Percentiles rank a stretch among this genome's conserved stretches.
Conservation (phyloP, 192 early-diverging fungal genomes). For the Entomortierella chlamydospora region DNA sequence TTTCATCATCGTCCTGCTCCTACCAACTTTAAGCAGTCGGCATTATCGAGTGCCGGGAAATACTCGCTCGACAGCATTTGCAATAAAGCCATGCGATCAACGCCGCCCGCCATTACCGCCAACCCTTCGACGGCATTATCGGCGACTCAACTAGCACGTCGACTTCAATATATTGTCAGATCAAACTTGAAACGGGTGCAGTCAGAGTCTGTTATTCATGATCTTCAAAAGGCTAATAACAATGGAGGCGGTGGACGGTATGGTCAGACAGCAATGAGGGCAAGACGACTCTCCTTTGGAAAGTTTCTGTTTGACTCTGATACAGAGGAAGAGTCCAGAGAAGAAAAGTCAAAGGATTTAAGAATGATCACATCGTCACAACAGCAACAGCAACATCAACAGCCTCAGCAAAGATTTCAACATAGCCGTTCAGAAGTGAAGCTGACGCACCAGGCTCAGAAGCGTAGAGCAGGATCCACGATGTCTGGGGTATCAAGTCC, state of each 20-base stretch:
- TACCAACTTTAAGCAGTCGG: constrained; percentile 44
- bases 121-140: constrained; percentile 10
- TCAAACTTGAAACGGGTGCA: constrained; percentile 26
- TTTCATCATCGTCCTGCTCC: constrained; percentile 17
- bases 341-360: not conserved
- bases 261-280: constrained; percentile 39
- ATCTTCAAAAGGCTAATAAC: not conserved
- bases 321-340: constrained; percentile 18
- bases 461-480: constrained; percentile 24
- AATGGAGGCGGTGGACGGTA: not conserved
- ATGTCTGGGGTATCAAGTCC: not conserved
- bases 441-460: constrained; percentile 33
- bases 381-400: not conserved
- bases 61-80: constrained; percentile 10
- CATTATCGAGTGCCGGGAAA: constrained; percentile 22
- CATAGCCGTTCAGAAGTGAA: not conserved
- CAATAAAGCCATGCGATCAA: constrained; percentile 4
- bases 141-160: constrained; percentile 22
- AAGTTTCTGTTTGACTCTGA: constrained; percentile 44
- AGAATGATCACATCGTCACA: not conserved
- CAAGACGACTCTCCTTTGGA: constrained; percentile 43
- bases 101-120: not conserved
- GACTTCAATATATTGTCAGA: constrained; percentile 23
- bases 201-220: constrained; percentile 14
- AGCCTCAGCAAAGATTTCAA: not conserved